Evolutionary conservation across 1,139 yeast species (phyloP).

Genomic region (Lodderomyces theae): DNA sequence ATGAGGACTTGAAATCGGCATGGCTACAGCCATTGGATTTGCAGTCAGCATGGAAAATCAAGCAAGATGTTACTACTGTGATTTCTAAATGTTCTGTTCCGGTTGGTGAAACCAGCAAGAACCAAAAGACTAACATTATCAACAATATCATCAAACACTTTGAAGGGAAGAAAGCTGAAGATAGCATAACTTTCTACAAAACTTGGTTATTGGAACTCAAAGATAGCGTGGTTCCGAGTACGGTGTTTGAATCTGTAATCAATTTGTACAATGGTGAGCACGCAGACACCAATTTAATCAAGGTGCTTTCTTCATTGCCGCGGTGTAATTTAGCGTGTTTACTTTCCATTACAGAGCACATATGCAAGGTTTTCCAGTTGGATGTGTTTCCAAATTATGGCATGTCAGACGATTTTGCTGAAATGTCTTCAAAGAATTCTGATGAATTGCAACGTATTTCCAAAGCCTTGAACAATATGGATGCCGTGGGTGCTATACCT

Average conservation of each 20-base stretch:
- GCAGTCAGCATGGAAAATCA: slow-evolving; percentile 34
- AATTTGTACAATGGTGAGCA: slow-evolving; percentile 20
- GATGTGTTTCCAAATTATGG: slow-evolving; percentile 29
- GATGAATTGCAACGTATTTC: slow-evolving; percentile 15
- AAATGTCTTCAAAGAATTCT: slow-evolving; percentile 15
- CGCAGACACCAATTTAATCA: slow-evolving; percentile 20
- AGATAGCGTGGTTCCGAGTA: slow-evolving; percentile 46
- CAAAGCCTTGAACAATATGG: slow-evolving; percentile 33
- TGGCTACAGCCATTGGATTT: slow-evolving; percentile 38
- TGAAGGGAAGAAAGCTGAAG: slow-evolving; percentile 6
- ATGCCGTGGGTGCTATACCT: slow-evolving; percentile 38
- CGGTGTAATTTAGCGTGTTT: slow-evolving; percentile 43
- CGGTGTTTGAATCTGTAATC: slow-evolving; percentile 36
- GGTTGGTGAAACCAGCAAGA: background rate
- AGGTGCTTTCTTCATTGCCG: slow-evolving; percentile 34
- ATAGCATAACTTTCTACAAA: slow-evolving; percentile 33
- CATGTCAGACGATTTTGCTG: slow-evolving; percentile 25
- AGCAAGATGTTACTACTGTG: slow-evolving; percentile 27
- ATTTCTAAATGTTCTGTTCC: slow-evolving; percentile 19
- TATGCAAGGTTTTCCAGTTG: slow-evolving; percentile 26
- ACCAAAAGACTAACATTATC: background rate
- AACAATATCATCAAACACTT: slow-evolving; percentile 16
- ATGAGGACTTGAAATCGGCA: slow-evolving; percentile 1
- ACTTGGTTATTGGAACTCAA: slow-evolving; percentile 44
- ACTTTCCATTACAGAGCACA: slow-evolving; percentile 37